Base-by-base conservation (phyloP, 352 stramenopile species). In the Globisporangium rhizosaccharum region DNA sequence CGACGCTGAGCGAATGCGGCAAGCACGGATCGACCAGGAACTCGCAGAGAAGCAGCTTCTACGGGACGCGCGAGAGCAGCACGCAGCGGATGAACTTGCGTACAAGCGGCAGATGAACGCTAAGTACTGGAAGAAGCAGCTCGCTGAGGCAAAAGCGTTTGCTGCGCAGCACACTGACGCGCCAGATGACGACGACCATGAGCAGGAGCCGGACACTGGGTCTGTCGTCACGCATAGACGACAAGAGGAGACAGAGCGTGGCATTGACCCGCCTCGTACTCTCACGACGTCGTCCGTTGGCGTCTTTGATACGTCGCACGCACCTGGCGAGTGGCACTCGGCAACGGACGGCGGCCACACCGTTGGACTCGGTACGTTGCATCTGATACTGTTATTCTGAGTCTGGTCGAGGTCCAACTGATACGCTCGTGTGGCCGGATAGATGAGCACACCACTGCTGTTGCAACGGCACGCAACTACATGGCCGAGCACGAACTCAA, bases 121-220 rank as follows among this genome's bases (percentile, higher is more conserved):
- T 51, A 75, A 70, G 18, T 91, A 88, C 52, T 92, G 83, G 83
- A 63, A 85, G 55, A 87, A 87, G 56, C 79, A 92, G 20, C 68
- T 85, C 10, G 65, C 66, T 0, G 62, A 84, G 15, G 75, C 71
- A 0, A 71, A 78, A 12, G 58, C 74, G 20, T 87, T 77, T 30
- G 75, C 76, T 0, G 66, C 74, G 18, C 56, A 82, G 36, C 78
- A 87, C 26, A 72, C 59, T n/a, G 56, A 72, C 5, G 56, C 47
- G 12, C 57, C 68, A 44, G 69, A 88, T 2, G 53, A 59, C 0
- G 68, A 84, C 46, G 61, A 53, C 63, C 0, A 49, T 33, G 1
- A 47, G 57, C 0, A 30, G 7, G 53, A 54, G 0, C 5, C 30
- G 70, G 23, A 46, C 41, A 8, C 41, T 5, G 33, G 1, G 6